These are phyloP conservation scores for Aspergillus sp. DNA, from an alignment of 2,329 filamentous ascomycete species.

Conservation along the genomic window DNA sequence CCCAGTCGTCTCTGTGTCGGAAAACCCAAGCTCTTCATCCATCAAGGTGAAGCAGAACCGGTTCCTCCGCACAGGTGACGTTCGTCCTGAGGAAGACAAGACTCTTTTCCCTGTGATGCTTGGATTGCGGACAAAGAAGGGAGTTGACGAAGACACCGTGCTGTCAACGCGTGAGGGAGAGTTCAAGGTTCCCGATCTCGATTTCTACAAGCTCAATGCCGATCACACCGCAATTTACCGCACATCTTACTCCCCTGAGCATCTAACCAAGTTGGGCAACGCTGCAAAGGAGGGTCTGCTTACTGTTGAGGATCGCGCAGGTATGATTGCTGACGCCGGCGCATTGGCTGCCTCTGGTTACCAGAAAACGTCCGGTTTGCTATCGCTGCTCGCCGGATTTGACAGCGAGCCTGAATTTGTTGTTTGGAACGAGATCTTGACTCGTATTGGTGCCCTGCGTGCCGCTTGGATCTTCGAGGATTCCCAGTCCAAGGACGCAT, in stretches of 20 bases:
- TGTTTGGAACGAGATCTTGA: constrained; percentile 90
- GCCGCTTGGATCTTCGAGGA: constrained; percentile 89
- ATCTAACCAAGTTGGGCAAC: constrained; percentile 81
- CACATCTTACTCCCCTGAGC: constrained; percentile 80
- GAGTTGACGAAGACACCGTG: constrained; percentile 74
- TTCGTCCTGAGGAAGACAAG: constrained; percentile 88
- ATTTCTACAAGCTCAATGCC: constrained; percentile 96
- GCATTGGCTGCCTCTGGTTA: constrained; percentile 87
- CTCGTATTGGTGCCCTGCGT: constrained; percentile 74
- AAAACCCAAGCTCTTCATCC: constrained; percentile 66
- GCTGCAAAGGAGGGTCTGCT: constrained; percentile 79
- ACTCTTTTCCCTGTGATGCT: constrained; percentile 88
- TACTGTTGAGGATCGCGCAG: constrained; percentile 85
- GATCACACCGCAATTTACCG: constrained; percentile 92
- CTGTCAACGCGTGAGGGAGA: constrained; percentile 70
- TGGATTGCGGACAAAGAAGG: constrained; percentile 78
- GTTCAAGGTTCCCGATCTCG: constrained; percentile 73
- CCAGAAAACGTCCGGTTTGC: constrained; percentile 85
- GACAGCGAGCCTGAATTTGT: constrained; percentile 80
- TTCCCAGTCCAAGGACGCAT: constrained; percentile 64
- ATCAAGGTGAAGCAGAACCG: constrained; percentile 93
- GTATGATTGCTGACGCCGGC: constrained; percentile 92
- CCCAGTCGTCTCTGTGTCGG: constrained; percentile 84
- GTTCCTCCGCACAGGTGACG: constrained; percentile 87
- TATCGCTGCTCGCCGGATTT: constrained; percentile 83